phyloP scores from a whole-genome alignment of 805 yeast genomes.

The Zygoascus ofunaensis region DNA sequence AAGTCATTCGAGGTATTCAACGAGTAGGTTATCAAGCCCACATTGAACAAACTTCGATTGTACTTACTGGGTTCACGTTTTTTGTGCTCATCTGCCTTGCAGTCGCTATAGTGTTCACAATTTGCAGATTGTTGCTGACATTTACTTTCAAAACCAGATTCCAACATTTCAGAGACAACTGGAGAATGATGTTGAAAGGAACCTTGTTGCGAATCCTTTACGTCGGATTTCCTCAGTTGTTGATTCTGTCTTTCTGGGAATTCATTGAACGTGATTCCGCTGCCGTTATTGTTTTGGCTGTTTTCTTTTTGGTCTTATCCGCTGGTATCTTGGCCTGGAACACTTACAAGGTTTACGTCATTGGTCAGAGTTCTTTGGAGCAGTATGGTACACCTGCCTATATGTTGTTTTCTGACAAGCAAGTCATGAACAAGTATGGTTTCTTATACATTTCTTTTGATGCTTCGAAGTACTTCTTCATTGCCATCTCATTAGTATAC shows the following conservation, averaged over 20 bases:
- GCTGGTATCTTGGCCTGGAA: constrained; percentile 56
- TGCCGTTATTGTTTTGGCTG: constrained; percentile 78
- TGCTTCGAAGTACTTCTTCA: constrained; percentile 79
- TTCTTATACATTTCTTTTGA: constrained; percentile 84
- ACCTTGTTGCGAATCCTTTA: constrained; percentile 66
- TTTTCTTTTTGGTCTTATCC: constrained; percentile 55
- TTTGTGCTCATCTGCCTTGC: constrained; percentile 71
- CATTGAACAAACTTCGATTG: constrained; percentile 78
- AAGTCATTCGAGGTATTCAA: constrained; percentile 77
- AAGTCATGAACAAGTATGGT: constrained; percentile 69
- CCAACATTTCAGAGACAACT: constrained; percentile 43
- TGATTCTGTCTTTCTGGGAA: constrained; percentile 79
- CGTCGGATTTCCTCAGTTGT: constrained; percentile 78
- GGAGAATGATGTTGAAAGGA: constrained; percentile 62
- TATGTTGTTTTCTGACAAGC: constrained; percentile 67
- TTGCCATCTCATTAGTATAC: constrained; percentile 52
- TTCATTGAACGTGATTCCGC: constrained; percentile 74
- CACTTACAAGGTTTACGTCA: constrained; percentile 49
- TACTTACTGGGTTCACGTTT: constrained; percentile 79
- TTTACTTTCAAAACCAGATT: constrained; percentile 30
- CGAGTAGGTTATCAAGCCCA: constrained; percentile 68
- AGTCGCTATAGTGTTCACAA: constrained; percentile 50
- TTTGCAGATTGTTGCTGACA: constrained; percentile 41
- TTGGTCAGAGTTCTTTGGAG: constrained; percentile 53
- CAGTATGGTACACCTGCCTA: constrained; percentile 78